These are phyloP conservation scores for Bryopsis sp. DNA, from an alignment of 139 green algal genomes.

Conservation along the genomic window DNA sequence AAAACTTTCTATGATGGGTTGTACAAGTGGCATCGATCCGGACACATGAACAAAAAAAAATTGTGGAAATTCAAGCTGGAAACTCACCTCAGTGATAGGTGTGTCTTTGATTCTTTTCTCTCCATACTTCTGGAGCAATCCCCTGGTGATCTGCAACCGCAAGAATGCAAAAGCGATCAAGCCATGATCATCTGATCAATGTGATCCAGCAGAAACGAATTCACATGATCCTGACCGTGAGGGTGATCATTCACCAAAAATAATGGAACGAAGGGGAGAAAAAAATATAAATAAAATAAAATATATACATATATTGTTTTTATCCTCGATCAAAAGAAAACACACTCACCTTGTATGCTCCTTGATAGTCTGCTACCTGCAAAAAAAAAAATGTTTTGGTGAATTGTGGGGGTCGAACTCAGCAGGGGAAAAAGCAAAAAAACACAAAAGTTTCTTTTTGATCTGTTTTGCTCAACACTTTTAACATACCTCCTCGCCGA, in stretches of 20 bases:
- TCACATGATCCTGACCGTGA: too few relatives aligned
- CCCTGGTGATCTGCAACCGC: constrained; percentile 75
- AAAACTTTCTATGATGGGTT: too few relatives aligned
- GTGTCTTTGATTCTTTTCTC: constrained; percentile 89
- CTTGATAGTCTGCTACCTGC: constrained; percentile 92
- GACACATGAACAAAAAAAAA: too few relatives aligned
- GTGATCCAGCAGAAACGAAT: too few relatives aligned
- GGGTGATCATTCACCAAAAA: too few relatives aligned
- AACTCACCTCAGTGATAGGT: constrained; percentile 91
- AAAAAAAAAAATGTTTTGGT: neutral
- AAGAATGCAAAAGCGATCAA: neutral
- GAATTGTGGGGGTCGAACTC: neutral
- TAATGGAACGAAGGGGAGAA: too few relatives aligned
- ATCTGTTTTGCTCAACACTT: neutral
- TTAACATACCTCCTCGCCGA: constrained; percentile 87
- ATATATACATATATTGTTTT: neutral
- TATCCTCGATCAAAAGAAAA: neutral
- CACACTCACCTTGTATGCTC: constrained; percentile 83
- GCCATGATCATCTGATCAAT: neutral
- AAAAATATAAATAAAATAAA: too few relatives aligned
- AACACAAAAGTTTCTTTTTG: neutral
- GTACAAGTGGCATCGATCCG: too few relatives aligned
- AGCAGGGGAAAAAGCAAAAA: neutral
- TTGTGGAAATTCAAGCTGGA: neutral
- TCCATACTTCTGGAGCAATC: constrained; percentile 92